These are phyloP conservation scores for Ramalina intermedia DNA, from an alignment of 495 filamentous ascomycete genomes.

Conservation along the genomic window DNA sequence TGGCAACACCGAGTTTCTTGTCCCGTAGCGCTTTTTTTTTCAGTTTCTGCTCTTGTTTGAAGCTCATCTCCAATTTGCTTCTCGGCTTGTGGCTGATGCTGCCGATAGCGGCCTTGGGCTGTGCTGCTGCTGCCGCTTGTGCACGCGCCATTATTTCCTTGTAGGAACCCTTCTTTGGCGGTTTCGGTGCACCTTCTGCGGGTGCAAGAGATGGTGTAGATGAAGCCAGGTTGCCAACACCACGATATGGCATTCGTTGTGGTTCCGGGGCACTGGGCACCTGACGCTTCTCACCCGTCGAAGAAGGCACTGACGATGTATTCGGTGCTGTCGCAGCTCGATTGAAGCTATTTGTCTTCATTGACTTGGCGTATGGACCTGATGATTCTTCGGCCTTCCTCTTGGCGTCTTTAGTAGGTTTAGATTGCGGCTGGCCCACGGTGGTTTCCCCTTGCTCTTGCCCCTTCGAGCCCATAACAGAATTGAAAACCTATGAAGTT, in stretches of 20 bases:
- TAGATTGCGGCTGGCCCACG: constrained; percentile 14
- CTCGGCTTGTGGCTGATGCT: constrained; percentile 31
- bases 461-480: constrained; percentile 36
- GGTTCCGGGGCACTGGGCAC: constrained; percentile 16
- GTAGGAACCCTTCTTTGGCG: constrained; percentile 46
- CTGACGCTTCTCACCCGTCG: constrained; percentile 23
- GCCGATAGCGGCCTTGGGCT: constrained; percentile 16
- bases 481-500: constrained; percentile 37
- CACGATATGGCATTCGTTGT: constrained; percentile 30
- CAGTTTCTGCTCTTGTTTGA: constrained; percentile 15
- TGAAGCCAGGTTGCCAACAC: constrained; percentile 20
- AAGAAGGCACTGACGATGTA: neutral
- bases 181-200: neutral
- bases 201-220: constrained; percentile 11
- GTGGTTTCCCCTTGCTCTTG: constrained; percentile 26
- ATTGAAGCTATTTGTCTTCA: constrained; percentile 1
- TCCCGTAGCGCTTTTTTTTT: constrained; percentile 11
- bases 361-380: constrained; percentile 3
- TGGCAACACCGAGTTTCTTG: constrained; percentile 9
- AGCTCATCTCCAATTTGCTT: constrained; percentile 22
- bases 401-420: constrained; percentile 19
- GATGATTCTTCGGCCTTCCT: constrained; percentile 18
- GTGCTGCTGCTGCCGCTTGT: constrained; percentile 30
- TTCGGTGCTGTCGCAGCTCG: constrained; percentile 4
- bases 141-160: constrained; percentile 55